phyloP scores from a whole-genome alignment of 345 rosid species.

The Nasturtium officinale region DNA sequence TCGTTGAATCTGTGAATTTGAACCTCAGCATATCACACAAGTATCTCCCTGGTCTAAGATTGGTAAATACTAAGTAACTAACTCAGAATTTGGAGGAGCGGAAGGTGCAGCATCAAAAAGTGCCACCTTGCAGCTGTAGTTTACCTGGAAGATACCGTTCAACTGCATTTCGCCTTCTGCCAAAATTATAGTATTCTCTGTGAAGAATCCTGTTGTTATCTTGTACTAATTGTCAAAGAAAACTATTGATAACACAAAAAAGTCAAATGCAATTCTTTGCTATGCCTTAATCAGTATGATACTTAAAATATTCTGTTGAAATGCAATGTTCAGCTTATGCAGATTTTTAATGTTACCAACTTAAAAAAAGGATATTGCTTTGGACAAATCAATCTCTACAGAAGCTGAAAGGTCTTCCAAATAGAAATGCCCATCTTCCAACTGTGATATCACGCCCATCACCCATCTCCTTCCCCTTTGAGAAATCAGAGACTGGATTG shows the following conservation, averaged over 20 bases:
- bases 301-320: background rate
- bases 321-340: background rate
- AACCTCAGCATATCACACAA: background rate
- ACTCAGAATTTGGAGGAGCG: background rate
- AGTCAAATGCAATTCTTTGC: background rate
- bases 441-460: slow-evolving; percentile 93
- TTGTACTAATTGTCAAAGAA: slow-evolving; percentile 73
- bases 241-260: slow-evolving; percentile 7
- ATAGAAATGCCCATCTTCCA: slow-evolving; percentile 97
- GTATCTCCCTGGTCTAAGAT: slow-evolving; percentile 6
- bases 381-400: slow-evolving; percentile 82
- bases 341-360: background rate
- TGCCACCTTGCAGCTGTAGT: slow-evolving; percentile 16
- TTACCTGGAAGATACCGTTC: slow-evolving; percentile 83
- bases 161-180: slow-evolving; percentile 89
- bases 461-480: slow-evolving; percentile 85
- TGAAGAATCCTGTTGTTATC: slow-evolving; percentile 84
- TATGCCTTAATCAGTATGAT: background rate
- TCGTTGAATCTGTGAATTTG: background rate
- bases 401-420: slow-evolving; percentile 90
- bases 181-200: slow-evolving; percentile 89
- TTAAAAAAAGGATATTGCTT: slow-evolving; percentile 88
- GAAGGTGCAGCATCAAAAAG: background rate
- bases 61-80: background rate
- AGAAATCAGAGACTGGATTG: slow-evolving; percentile 79